These are phyloP conservation scores for Aspergillus brasiliensis DNA, from an alignment of 2,329 filamentous ascomycete genomes.

Conservation along the genomic window DNA sequence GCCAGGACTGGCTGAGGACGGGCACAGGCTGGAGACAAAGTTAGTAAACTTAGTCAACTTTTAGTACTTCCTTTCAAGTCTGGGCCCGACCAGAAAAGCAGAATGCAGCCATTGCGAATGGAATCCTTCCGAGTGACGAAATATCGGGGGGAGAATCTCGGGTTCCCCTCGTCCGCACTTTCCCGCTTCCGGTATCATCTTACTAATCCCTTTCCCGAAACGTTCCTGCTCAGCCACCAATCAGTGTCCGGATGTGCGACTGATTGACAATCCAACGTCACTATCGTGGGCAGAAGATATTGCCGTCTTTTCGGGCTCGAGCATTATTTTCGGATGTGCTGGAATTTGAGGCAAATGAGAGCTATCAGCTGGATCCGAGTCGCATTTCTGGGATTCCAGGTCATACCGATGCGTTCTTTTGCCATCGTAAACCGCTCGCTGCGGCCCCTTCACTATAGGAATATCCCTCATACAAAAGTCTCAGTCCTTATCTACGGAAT, in stretches of 20 bases:
- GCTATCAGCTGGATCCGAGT: background rate
- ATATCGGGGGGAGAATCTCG: constrained; percentile 17
- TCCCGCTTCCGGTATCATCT: constrained; percentile 9
- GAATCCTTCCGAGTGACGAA: constrained; percentile 22
- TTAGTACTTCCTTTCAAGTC: background rate
- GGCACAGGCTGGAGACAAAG: background rate
- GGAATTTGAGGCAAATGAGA: background rate
- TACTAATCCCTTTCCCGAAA: constrained; percentile 24
- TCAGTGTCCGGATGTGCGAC: constrained; percentile 19
- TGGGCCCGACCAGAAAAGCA: background rate
- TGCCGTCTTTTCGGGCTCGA: constrained; percentile 29
- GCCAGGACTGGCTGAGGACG: background rate
- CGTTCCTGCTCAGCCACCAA: constrained; percentile 26
- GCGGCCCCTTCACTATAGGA: background rate
- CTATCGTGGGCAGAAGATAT: constrained; percentile 36
- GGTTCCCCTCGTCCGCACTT: constrained; percentile 13
- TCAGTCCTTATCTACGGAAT: background rate
- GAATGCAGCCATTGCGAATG: background rate
- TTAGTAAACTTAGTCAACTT: no score
- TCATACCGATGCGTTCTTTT: background rate
- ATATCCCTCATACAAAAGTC: background rate
- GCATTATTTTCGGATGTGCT: constrained; percentile 8
- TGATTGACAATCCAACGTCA: constrained; percentile 25
- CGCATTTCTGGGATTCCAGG: background rate
- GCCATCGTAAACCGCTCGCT: background rate